Conservation (phyloP, 371 early-diverging fungal genomes). For the Lichtheimia corymbifera region DNA sequence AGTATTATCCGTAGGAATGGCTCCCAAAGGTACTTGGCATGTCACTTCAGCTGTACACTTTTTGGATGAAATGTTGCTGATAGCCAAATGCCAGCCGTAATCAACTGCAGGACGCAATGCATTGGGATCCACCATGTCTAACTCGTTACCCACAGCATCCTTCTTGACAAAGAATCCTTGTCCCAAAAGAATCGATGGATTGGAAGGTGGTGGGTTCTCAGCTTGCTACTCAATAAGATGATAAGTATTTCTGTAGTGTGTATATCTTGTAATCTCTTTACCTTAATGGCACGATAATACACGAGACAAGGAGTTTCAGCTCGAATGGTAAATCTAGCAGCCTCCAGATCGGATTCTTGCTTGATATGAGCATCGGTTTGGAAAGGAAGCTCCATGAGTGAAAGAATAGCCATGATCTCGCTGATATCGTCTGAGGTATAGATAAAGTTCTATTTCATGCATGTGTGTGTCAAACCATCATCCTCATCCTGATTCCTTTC, state of each 20-base stretch:
- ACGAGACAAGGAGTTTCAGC: slow-evolving; percentile 43
- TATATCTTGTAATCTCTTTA: neutral
- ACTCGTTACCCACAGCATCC: slow-evolving; percentile 12
- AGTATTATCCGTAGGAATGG: slow-evolving; percentile 32
- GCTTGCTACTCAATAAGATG: slow-evolving; percentile 2
- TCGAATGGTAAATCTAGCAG: slow-evolving; percentile 22
- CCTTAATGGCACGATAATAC: slow-evolving; percentile 40
- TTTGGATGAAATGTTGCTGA: slow-evolving; percentile 40
- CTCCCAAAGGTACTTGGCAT: slow-evolving; percentile 44
- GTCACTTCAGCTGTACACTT: slow-evolving; percentile 30
- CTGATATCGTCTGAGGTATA: slow-evolving; percentile 34
- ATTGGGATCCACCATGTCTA: slow-evolving; percentile 30
- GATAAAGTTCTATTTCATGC: slow-evolving; percentile 41
- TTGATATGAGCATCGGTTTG: slow-evolving; percentile 23
- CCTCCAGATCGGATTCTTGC: slow-evolving; percentile 18
- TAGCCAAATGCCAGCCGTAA: slow-evolving; percentile 42
- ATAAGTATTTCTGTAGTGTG: neutral
- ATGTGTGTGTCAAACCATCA: too few relatives aligned
- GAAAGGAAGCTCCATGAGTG: slow-evolving; percentile 49
- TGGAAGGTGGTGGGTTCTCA: slow-evolving; percentile 3
- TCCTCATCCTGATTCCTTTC: too few relatives aligned
- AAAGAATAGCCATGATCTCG: slow-evolving; percentile 41
- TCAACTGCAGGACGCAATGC: slow-evolving; percentile 17
- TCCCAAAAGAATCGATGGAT: slow-evolving; percentile 27
- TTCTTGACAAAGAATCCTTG: slow-evolving; percentile 33